A percentile compares a stretch with the other conserved stretches of the same genome.
Conservation (phyloP, 495 filamentous ascomycete species). For the Pseudevernia furfuracea region DNA sequence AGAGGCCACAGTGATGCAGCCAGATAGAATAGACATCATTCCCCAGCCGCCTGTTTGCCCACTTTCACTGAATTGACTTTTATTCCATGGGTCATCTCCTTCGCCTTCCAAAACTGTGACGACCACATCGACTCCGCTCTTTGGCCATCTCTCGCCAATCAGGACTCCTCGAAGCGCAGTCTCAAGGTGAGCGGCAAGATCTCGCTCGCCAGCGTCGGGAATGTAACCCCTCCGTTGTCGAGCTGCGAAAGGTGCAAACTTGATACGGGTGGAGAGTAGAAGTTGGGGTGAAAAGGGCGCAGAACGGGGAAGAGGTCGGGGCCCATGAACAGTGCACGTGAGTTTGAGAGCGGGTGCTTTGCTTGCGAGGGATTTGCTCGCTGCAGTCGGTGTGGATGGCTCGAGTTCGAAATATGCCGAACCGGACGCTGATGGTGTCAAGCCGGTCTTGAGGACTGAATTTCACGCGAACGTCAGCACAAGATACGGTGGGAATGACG, state of each 20-base stretch:
- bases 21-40: conserved; percentile 83
- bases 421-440: conserved; percentile 88
- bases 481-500: not conserved
- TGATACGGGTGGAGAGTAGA: conserved; percentile 83
- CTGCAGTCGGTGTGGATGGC: conserved; percentile 42
- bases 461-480: not conserved
- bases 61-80: conserved; percentile 19
- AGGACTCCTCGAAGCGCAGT: conserved; percentile 82
- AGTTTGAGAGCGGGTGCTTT: conserved; percentile 69
- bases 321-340: conserved; percentile 86
- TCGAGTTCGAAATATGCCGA: conserved; percentile 90
- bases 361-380: conserved; percentile 40
- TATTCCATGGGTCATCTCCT: conserved; percentile 57
- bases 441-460: conserved; percentile 79
- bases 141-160: conserved; percentile 90
- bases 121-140: conserved; percentile 87
- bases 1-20: conserved; percentile 87
- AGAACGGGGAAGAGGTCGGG: conserved; percentile 79
- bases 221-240: conserved; percentile 75
- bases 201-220: conserved; percentile 76
- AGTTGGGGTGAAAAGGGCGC: conserved; percentile 85
- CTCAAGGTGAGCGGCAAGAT: conserved; percentile 85
- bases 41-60: conserved; percentile 46
- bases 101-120: conserved; percentile 91
- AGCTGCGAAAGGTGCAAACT: conserved; percentile 91